These are phyloP conservation scores for Thamnidium elegans DNA, from an alignment of 192 early-diverging fungal genomes.

Conservation along the genomic window DNA sequence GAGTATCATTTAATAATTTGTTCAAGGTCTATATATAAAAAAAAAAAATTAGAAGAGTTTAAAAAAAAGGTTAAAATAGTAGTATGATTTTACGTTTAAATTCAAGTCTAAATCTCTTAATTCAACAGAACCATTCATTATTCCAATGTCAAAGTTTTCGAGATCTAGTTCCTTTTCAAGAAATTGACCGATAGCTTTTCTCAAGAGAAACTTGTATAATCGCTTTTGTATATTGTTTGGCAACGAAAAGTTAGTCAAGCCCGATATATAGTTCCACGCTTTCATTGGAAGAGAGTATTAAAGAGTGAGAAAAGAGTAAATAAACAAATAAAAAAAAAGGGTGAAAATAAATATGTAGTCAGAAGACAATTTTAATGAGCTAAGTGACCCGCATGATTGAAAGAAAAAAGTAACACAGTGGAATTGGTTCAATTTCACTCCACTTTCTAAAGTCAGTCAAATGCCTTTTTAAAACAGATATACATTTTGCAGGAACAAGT, in stretches of 20 bases:
- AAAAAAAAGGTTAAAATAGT: background rate
- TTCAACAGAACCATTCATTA: constrained; percentile 71
- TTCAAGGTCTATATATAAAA: constrained; percentile 62
- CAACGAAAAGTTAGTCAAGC: constrained; percentile 40
- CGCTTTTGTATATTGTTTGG: constrained; percentile 79
- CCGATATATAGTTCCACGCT: constrained; percentile 25
- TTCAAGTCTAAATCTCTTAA: constrained; percentile 80
- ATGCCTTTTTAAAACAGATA: no score
- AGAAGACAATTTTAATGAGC: no score
- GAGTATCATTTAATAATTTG: constrained; percentile 63
- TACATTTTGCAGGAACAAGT: no score
- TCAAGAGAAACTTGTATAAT: constrained; percentile 77
- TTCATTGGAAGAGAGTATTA: constrained; percentile 3
- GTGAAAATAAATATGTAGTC: background rate
- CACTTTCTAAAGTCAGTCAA: no score
- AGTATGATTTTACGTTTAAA: constrained; percentile 53
- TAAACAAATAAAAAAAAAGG: background rate
- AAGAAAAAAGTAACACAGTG: no score
- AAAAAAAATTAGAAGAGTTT: background rate
- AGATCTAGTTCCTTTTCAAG: constrained; percentile 71
- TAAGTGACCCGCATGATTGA: no score
- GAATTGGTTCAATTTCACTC: no score
- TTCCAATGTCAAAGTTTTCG: constrained; percentile 83
- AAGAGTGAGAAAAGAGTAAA: background rate
- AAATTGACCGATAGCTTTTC: constrained; percentile 82